Evolutionary conservation across 257 asterid genomes (phyloP), one percentile per base, ranked within the genome.

Genomic region (Vinca minor): DNA sequence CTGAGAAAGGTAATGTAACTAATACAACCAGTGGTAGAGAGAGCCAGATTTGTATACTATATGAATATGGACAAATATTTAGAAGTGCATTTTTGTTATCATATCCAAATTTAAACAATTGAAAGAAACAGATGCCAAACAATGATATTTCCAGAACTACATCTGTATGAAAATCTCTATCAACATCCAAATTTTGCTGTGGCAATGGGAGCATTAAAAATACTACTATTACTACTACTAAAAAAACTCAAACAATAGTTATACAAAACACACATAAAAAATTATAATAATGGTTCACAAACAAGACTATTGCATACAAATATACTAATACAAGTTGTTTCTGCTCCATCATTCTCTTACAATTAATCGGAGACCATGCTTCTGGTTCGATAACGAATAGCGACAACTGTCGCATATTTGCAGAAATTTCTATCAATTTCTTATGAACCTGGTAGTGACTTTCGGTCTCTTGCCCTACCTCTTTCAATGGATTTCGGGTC

Each of bases 111-210:
- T 46, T 45, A 10, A 25, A 13, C 46, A 25, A 42, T 17, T 23
- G 68, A 69, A 69, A 62, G 68, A 47, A 29, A 45, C 63, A 32
- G 63, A 31, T 54, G 23, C 44, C 67, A 42, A 54, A 55, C 55
- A 20, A 29, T 23, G 45, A 46, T 47, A 35, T 26, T n/a, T 14
- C 58, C 35, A 8, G 41, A n/a, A 6, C 32, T 46, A 53, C 41
- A n/a, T 53, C 41, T 52, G 39, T 47, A 28, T 53, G 46, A 31
- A 32, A 66, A 45, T 67, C 13, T 14, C 49, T 45, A 29, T 36
- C 45, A 57, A 9, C 59, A 31, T 50, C 29, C 47, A 21, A 29
- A 67, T 35, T 31, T 31, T 23, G 28, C 47, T n/a, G n/a, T n/a
- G n/a, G 36, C 32, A 44, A 11, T 50, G 32, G 29, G n/a, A n/a